Conservation (phyloP, 495 filamentous ascomycete genomes). For the Hypoxylon subgilvum region DNA sequence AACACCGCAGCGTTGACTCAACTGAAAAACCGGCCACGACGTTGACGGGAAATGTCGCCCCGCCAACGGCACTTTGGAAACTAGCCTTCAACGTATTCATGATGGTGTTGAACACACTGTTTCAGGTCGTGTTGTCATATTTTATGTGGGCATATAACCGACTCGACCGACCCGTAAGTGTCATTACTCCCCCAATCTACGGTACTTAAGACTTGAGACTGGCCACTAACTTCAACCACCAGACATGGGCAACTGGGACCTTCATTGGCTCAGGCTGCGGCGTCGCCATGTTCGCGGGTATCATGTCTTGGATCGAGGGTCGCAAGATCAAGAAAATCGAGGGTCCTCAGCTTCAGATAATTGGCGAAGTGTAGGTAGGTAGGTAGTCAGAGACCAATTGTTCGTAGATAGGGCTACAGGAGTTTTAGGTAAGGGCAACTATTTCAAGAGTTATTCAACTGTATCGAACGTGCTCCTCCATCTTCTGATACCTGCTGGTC, state of each 20-base stretch:
- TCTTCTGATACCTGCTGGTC: too few species aligned
- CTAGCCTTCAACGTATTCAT: conserved; percentile 66
- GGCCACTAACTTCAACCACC: neutral
- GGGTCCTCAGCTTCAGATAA: conserved; percentile 21
- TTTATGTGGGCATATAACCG: conserved; percentile 73
- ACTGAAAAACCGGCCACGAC: conserved; percentile 52
- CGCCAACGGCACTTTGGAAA: conserved; percentile 66
- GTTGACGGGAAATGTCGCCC: conserved; percentile 60
- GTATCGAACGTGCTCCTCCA: too few species aligned
- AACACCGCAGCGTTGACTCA: conserved; percentile 50
- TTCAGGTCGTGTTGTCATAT: conserved; percentile 64
- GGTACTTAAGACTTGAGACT: neutral
- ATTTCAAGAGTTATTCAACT: too few species aligned
- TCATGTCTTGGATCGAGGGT: conserved; percentile 36
- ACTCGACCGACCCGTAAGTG: conserved; percentile 55
- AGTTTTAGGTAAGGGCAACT: too few species aligned
- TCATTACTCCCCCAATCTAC: neutral
- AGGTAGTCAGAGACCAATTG: too few species aligned
- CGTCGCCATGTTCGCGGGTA: conserved; percentile 16
- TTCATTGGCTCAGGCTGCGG: conserved; percentile 22
- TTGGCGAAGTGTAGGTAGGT: conserved; percentile 19
- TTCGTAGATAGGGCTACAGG: too few species aligned
- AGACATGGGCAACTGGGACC: conserved; percentile 23
- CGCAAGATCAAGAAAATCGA: conserved; percentile 35
- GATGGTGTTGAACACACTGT: conserved; percentile 67